Evolutionary conservation across 495 filamentous ascomycete species (phyloP).

Genomic region (Lophiostoma macrostomum): DNA sequence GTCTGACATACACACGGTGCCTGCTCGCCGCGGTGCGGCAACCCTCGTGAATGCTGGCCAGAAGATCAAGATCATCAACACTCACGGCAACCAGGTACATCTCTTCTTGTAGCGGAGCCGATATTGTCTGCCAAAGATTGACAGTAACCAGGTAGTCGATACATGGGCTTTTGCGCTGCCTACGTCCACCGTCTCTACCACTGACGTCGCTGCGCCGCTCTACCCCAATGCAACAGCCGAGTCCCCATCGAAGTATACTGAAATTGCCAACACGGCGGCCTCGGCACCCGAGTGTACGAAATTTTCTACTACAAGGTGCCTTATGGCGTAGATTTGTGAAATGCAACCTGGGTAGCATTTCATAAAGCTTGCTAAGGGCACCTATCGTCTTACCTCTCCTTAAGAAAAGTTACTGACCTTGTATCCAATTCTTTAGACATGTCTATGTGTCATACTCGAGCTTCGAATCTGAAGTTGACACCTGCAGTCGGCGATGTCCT

Average conservation of each 20-base stretch:
- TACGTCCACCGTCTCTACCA: slow-evolving; percentile 24
- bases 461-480: slow-evolving; percentile 35
- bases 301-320: no score
- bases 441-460: slow-evolving; percentile 46
- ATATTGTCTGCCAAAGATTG: no score
- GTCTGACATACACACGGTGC: slow-evolving; percentile 38
- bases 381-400: no score
- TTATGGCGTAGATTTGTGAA: no score
- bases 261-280: slow-evolving; percentile 23
- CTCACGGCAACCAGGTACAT: slow-evolving; percentile 50
- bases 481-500: slow-evolving; percentile 40
- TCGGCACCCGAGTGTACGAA: slow-evolving; percentile 30
- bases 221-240: slow-evolving; percentile 20
- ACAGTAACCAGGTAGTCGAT: slow-evolving; percentile 53
- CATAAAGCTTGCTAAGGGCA: no score
- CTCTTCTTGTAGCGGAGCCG: no score
- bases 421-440: no score
- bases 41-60: slow-evolving; percentile 41
- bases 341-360: no score
- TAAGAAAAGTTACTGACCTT: no score
- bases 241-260: slow-evolving; percentile 10
- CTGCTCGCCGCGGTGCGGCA: slow-evolving; percentile 46
- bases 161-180: slow-evolving; percentile 48
- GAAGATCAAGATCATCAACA: slow-evolving; percentile 52
- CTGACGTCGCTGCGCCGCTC: slow-evolving; percentile 21